Conservation (phyloP, 768 basidiomycete species). For the Trametes cinnabarina region DNA sequence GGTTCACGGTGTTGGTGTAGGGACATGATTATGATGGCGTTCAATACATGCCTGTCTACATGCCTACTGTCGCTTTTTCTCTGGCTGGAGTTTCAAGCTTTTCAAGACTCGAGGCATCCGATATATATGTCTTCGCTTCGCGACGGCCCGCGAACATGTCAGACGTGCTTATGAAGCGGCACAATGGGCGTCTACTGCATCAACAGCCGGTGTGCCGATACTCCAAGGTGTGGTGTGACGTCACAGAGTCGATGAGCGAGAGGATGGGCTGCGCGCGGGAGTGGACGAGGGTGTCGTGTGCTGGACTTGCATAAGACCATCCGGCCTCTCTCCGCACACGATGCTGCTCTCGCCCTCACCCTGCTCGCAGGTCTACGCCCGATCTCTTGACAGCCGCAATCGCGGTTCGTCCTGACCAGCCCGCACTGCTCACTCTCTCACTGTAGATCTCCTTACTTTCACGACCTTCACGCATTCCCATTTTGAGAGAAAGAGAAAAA, state of each 20-base stretch:
- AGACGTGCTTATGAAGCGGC: background rate
- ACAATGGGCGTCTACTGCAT: background rate
- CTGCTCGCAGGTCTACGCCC: background rate
- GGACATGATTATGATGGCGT: background rate
- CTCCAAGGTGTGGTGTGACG: conserved; percentile 7
- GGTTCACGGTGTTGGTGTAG: background rate
- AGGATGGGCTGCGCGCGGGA: too few species aligned
- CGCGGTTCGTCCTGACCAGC: conserved; percentile 3
- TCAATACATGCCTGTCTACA: background rate
- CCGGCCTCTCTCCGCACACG: conserved; percentile 2
- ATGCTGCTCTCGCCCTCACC: background rate
- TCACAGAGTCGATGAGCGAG: background rate
- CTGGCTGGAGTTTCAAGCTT: too few species aligned
- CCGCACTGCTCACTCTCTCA: background rate
- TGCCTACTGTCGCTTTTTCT: too few species aligned
- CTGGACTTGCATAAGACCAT: conserved; percentile 1
- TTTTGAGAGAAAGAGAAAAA: background rate
- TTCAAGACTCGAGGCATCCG: too few species aligned
- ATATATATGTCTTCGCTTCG: too few species aligned
- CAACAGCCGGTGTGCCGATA: background rate
- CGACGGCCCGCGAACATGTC: background rate
- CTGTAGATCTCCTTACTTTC: background rate
- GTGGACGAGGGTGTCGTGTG: too few species aligned
- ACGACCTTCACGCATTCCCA: background rate
- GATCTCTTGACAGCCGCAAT: conserved; percentile 6